phyloP scores from a whole-genome alignment of 257 asterid genomes.

The Anisodus acutangulus region DNA sequence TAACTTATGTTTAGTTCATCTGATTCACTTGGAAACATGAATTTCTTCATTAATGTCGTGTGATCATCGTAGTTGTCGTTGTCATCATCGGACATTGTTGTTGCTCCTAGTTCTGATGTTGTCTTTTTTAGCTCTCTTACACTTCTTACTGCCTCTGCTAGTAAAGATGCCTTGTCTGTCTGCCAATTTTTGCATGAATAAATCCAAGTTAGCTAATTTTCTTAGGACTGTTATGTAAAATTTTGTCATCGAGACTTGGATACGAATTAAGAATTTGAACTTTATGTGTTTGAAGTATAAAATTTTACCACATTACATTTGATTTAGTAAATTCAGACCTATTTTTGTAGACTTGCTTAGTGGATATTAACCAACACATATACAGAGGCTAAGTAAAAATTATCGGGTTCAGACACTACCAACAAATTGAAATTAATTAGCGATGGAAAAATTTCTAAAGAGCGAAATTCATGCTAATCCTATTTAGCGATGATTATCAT shows the following conservation, averaged over 20 bases:
- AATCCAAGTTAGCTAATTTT: neutral
- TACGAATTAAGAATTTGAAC: neutral
- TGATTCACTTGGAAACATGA: conserved; percentile 58
- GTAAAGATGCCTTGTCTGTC: conserved; percentile 93
- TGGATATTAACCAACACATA: no score
- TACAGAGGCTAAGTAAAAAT: no score
- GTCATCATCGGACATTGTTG: conserved; percentile 1
- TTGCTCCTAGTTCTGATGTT: conserved; percentile 45
- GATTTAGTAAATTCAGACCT: neutral
- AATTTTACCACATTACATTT: no score
- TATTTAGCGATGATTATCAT: no score
- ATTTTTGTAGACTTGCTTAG: no score
- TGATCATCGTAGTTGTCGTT: neutral
- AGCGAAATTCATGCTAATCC: no score
- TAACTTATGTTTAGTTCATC: conserved; percentile 63
- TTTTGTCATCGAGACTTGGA: neutral
- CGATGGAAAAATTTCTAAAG: no score
- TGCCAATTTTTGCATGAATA: conserved; percentile 29
- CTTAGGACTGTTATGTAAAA: neutral
- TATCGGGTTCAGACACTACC: no score
- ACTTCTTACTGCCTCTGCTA: conserved; percentile 83
- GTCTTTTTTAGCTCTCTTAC: conserved; percentile 68
- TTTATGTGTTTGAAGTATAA: no score
- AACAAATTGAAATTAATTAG: no score
- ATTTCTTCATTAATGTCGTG: conserved; percentile 16